phyloP scores from a whole-genome alignment of 129 eudicot species.

The Helianthus tuberosus region DNA sequence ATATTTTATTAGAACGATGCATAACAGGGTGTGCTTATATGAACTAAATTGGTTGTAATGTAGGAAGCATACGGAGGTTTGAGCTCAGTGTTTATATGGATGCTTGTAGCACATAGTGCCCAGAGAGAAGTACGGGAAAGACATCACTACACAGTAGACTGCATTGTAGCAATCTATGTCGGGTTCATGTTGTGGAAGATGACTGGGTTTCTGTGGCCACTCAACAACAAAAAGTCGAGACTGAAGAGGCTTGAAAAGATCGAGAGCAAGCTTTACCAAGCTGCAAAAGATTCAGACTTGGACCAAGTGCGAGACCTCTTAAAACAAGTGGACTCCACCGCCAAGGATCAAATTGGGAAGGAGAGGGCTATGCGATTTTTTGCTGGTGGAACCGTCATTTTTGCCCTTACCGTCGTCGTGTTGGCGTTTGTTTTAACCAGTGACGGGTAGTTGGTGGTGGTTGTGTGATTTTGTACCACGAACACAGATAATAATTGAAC shows the following conservation, averaged over 20 bases:
- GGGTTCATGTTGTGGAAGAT: slow-evolving; percentile 92
- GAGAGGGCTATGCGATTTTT: slow-evolving; percentile 69
- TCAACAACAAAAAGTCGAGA: slow-evolving; percentile 39
- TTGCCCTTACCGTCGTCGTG: slow-evolving; percentile 65
- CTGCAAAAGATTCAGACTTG: slow-evolving; percentile 89
- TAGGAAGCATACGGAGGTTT: slow-evolving; percentile 99
- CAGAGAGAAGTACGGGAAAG: slow-evolving; percentile 97
- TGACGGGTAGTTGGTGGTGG: slow-evolving; percentile 50
- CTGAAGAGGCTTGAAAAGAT: slow-evolving; percentile 67
- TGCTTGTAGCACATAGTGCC: slow-evolving; percentile 85
- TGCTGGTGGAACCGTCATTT: slow-evolving; percentile 69
- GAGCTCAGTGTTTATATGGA: slow-evolving; percentile 82
- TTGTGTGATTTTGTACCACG: slow-evolving; percentile 15
- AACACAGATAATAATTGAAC: background rate
- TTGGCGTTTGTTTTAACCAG: slow-evolving; percentile 71
- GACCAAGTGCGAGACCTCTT: slow-evolving; percentile 70
- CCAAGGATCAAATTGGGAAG: slow-evolving; percentile 36
- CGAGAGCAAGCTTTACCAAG: slow-evolving; percentile 64
- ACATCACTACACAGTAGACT: slow-evolving; percentile 89
- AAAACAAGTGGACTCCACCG: slow-evolving; percentile 60
- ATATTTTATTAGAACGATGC: slow-evolving; percentile 13
- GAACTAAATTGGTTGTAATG: slow-evolving; percentile 2
- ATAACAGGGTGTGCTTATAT: background rate
- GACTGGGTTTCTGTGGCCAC: slow-evolving; percentile 87
- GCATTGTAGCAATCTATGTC: slow-evolving; percentile 78